Evolutionary conservation across 2,329 filamentous ascomycete species (phyloP), one percentile per base, ranked within the genome.

Genomic region (Scedosporium minutisporum): DNA sequence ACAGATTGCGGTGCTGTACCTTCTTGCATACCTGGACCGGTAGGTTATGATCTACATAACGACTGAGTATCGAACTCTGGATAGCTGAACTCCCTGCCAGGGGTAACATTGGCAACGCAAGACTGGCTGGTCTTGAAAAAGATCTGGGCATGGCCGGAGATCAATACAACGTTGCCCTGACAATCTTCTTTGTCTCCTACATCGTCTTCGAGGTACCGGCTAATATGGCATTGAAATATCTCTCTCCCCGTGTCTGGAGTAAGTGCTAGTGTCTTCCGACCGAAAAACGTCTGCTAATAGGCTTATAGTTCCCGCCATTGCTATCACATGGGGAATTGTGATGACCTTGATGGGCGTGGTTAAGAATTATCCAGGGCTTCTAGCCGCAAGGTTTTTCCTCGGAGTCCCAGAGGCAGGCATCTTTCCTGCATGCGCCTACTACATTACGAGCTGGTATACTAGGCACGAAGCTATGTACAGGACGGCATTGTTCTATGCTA

Each of bases 401-500:
- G 85, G 85, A 10, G 72, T 88, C 9, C 89, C 90, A 63, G 89
- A 92, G 72, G 86, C 88, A 0, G 88, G 88, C 7, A 85, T 91
- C 82, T 72, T 91, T 62, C 88, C 88, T 0, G 88, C 88, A 0
- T 89, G 89, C 51, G 87, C 87, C 0, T 91, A 90, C 72, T 91
- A 90, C 68, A 74, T 90, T 21, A 86, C 83, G 0, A 77, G 87
- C 61, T 91, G 87, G 87, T 91, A 90, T 67, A 88, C 85, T 70
- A 81, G 91, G 42, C 83, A 81, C 18, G 91, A 96, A 69, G 89
- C 93, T 62, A 91, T 90, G 60, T 81, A 91, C 18, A 84, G 91
- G 42, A 86, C 88, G 46, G 89, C 90, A 14, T 85, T 92, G 62
- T 93, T 95, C 78, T 96, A 95, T 77, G 91, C 89, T 0, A 89